Evolutionary conservation across 768 basidiomycete genomes (phyloP).

Genomic region (Calocybe gangraenosa): DNA sequence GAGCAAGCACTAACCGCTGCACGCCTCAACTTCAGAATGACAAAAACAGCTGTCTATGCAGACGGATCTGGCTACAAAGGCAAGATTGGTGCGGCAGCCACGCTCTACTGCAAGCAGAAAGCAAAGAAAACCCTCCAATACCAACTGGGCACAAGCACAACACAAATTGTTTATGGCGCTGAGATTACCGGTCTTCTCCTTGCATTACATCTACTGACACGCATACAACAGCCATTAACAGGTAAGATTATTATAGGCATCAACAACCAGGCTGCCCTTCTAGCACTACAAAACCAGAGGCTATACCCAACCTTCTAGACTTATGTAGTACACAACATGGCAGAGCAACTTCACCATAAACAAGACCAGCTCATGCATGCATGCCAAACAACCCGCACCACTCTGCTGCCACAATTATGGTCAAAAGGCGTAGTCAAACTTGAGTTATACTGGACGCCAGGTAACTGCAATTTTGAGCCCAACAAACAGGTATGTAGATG

Average conservation of each 20-base stretch:
- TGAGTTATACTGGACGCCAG: constrained; percentile 5
- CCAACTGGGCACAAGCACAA: constrained; percentile 2
- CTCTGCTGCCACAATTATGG: too few relatives aligned
- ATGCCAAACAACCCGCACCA: neutral
- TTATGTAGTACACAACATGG: neutral
- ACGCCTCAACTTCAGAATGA: too few relatives aligned
- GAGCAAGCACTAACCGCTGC: neutral
- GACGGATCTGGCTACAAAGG: constrained; percentile 9
- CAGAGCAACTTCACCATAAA: constrained; percentile 1
- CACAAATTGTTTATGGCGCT: constrained; percentile 8
- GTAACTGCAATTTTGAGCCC: constrained; percentile 3
- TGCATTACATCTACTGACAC: neutral
- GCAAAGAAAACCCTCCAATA: neutral
- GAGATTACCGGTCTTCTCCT: constrained; percentile 1
- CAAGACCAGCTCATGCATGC: neutral
- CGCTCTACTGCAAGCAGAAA: neutral
- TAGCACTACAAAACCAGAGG: constrained; percentile 2
- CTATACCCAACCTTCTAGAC: constrained; percentile 9
- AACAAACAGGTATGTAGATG: constrained; percentile 8
- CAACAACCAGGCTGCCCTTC: constrained; percentile 3
- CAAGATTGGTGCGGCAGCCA: constrained; percentile 3
- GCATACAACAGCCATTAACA: neutral
- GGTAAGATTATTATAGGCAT: neutral
- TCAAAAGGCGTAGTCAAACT: neutral
- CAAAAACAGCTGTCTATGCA: neutral